A percentile compares a stretch with the other conserved stretches of the same genome.
These are phyloP conservation scores for Euphorbia tirucalli DNA, from an alignment of 345 rosid genomes.

Conservation along the genomic window DNA sequence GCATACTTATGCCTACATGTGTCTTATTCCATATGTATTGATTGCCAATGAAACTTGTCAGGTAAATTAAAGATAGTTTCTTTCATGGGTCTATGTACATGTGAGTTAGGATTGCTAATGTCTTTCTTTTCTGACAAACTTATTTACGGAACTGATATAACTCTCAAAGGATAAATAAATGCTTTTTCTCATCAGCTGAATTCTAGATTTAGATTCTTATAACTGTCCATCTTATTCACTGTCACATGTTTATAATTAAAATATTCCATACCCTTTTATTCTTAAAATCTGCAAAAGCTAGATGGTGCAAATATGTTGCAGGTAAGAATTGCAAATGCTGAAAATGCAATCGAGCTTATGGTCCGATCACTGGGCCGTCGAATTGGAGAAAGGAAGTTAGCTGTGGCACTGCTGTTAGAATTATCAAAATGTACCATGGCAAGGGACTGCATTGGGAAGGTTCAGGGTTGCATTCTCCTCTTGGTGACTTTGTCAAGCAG, in stretches of 20 bases:
- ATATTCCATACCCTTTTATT: not conserved
- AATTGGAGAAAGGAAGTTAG: slow-evolving; percentile 51
- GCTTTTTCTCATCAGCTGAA: not conserved
- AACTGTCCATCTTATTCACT: slow-evolving; percentile 1
- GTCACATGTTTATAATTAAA: not conserved
- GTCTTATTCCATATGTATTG: not conserved
- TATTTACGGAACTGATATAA: slow-evolving; percentile 2
- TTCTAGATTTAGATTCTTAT: not conserved
- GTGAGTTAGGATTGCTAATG: not conserved
- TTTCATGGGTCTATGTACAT: not conserved
- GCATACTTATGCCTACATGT: not conserved
- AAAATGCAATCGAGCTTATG: slow-evolving; percentile 45
- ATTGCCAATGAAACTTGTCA: not conserved
- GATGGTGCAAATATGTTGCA: slow-evolving; percentile 27
- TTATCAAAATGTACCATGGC: slow-evolving; percentile 38
- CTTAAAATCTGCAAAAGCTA: slow-evolving; percentile 8
- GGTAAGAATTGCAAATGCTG: slow-evolving; percentile 52
- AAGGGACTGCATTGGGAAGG: slow-evolving; percentile 49
- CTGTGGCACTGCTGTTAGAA: slow-evolving; percentile 51
- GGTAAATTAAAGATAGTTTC: not conserved
- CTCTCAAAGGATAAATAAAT: not conserved
- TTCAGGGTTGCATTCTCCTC: slow-evolving; percentile 60
- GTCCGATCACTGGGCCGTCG: slow-evolving; percentile 63
- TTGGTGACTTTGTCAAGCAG: slow-evolving; percentile 59
- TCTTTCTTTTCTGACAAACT: not conserved